Evolutionary conservation across 1,139 yeast species (phyloP), one percentile per base, ranked within the genome.

Genomic region (Zygoascus meyerae): DNA sequence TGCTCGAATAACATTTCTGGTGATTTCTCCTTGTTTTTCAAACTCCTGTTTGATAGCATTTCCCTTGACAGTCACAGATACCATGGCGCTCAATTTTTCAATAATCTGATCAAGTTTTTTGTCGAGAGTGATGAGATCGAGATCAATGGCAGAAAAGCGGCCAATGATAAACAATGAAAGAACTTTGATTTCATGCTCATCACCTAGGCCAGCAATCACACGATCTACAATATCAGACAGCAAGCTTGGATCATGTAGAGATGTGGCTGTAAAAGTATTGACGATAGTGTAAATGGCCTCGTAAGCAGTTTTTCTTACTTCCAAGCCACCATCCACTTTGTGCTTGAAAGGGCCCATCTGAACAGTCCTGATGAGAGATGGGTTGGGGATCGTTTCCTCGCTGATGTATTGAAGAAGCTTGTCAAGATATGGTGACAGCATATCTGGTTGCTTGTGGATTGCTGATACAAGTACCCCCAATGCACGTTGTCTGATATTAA

Each of bases 291-390:
- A 81, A 42, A 86, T 68, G 30, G 83, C 69, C 59, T 86, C 95
- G 61, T 82, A 85, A 8, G 86, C 74, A 43, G 84, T 74, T 60
- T 84, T 85, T 47, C 96, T 72, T 49, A 81, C 76, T 52, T 81
- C 89, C 41, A 85, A 69, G 0, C 92, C 95, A 56, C 83, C 84
- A 59, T 86, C 96, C 40, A 85, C 77, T 51, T 81, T 80, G 60
- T 85, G 90, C 58, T 85, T 85, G 69, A 84, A 86, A 0, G 95
- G 95, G 0, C 96, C 96, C 81, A 87, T 85, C 41, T 83, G 85
- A 35, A 86, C 82, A 10, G 74, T 68, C 48, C 81, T 81, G 44
- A 84, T 77, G 56, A 80, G 81, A 45, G 74, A 74, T 26, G 72
- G 72, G 53, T 77, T 78, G 2, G 83, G 71, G 12, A 66, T 67